phyloP scores from a whole-genome alignment of 2,329 filamentous ascomycete genomes.

The Phaeosphaeriaceae sp. region DNA sequence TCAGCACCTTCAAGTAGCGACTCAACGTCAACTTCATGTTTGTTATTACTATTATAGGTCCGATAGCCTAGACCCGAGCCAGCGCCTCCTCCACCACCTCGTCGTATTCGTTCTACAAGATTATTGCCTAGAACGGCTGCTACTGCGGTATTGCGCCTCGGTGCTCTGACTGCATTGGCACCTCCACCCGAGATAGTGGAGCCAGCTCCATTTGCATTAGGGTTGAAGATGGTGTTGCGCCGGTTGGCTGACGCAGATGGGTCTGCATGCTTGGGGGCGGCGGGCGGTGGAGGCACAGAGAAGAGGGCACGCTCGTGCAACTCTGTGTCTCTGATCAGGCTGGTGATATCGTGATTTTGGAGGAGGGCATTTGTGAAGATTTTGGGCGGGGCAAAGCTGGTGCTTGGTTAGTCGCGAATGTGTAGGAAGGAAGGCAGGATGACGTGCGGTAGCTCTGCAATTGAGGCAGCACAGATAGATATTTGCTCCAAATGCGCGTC shows the following conservation, averaged over 20 bases:
- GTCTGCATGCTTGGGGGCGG: constrained; percentile 54
- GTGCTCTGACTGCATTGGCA: constrained; percentile 57
- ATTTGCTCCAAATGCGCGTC: constrained; percentile 59
- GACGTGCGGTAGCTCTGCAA: constrained; percentile 54
- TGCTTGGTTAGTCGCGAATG: constrained; percentile 21
- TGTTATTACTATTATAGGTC: constrained; percentile 53
- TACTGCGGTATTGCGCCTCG: constrained; percentile 79
- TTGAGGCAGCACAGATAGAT: constrained; percentile 55
- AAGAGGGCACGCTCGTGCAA: constrained; percentile 93
- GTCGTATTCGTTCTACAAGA: constrained; percentile 79
- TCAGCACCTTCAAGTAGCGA: constrained; percentile 84
- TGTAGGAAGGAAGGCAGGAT: neutral
- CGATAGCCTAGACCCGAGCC: constrained; percentile 55
- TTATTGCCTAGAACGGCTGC: constrained; percentile 87
- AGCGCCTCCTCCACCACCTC: constrained; percentile 62
- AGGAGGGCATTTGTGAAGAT: constrained; percentile 95
- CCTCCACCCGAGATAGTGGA: constrained; percentile 46
- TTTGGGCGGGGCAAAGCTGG: constrained; percentile 85
- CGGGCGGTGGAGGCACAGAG: constrained; percentile 77
- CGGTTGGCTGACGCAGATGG: constrained; percentile 51
- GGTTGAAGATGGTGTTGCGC: constrained; percentile 57
- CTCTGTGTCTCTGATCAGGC: constrained; percentile 93
- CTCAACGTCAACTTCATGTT: constrained; percentile 83
- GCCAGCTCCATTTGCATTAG: constrained; percentile 40
- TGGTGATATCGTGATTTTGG: constrained; percentile 87